Evolutionary conservation across 2,329 filamentous ascomycete genomes (phyloP), one percentile per base, ranked within the genome.

Genomic region (Dactylellina sp.): DNA sequence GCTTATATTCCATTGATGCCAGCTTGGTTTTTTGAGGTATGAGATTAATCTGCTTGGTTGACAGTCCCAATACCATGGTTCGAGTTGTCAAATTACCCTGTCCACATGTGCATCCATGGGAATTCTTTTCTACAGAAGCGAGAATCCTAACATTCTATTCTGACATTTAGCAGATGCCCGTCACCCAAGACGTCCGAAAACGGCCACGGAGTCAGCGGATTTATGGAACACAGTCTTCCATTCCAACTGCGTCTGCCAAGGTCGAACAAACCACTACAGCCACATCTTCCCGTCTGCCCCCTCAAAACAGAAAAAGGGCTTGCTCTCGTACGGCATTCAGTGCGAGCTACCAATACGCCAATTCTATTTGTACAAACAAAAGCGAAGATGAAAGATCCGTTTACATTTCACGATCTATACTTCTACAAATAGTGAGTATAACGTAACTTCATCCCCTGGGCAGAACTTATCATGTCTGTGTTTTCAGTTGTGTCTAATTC

Each of bases 1-100:
- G 70, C 70, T 3, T 74, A 74, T 52, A 74, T 74, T 39, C 70
- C 70, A 18, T 14, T 66, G 18, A 74, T 74, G 70, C 70, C 70
- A 18, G 70, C 70, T 24, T 74, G 70, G 70, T 74, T 74, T 46
- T 74, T 74, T 25, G 70, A 74, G 70, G 70, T 74, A 66, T 28
- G 70, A 66, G 61, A 61, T 66, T 61, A 5, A 55, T n/a, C 42
- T n/a, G 14, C 7, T 16, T n/a, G 14, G 14, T 20, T 6, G 7
- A 32, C 28, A 32, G 42, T 56, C 56, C 70, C 70, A 44, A 66
- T 74, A 74, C 70, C 61, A 40, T 57, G 70, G 70, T 65, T 66
- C 55, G 32, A 62, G 24, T 7, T 44, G 35, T 42, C 52, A 28
- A 52, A 7, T 44, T 28, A 1, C 16, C n/a, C n/a, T n/a, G n/a